phyloP scores from a whole-genome alignment of 2,329 filamentous ascomycete genomes.

The Pezicula carpinea region DNA sequence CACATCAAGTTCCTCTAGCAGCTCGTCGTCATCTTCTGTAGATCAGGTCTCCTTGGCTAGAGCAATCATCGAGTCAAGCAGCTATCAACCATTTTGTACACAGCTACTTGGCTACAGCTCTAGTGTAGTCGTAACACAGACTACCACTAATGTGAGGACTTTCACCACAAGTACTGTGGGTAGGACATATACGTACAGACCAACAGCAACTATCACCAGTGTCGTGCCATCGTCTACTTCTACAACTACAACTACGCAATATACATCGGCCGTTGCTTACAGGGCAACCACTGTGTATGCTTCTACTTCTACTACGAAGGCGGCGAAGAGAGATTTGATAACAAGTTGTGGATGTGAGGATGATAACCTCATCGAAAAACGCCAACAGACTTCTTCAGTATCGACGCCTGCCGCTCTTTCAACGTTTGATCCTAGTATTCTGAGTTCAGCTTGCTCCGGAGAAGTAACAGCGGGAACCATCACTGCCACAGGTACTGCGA shows the following conservation, averaged over 20 bases:
- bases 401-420: neutral
- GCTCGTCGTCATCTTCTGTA: neutral
- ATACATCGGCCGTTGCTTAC: too few relatives aligned
- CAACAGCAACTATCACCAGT: neutral
- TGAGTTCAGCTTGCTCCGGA: neutral
- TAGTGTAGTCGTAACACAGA: neutral
- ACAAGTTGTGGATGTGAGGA: too few relatives aligned
- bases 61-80: neutral
- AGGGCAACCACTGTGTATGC: too few relatives aligned
- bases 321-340: too few relatives aligned
- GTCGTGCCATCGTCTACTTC: too few relatives aligned
- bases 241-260: too few relatives aligned
- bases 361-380: neutral
- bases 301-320: too few relatives aligned
- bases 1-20: neutral
- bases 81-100: conserved; percentile 1
- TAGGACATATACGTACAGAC: neutral
- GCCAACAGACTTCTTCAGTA: neutral
- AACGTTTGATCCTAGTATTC: neutral
- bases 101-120: neutral
- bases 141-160: neutral
- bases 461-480: neutral
- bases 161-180: neutral
- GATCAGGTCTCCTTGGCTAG: neutral
- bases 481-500: neutral